phyloP scores from a whole-genome alignment of 352 stramenopile genomes.

The Globisporangium spinosum region DNA sequence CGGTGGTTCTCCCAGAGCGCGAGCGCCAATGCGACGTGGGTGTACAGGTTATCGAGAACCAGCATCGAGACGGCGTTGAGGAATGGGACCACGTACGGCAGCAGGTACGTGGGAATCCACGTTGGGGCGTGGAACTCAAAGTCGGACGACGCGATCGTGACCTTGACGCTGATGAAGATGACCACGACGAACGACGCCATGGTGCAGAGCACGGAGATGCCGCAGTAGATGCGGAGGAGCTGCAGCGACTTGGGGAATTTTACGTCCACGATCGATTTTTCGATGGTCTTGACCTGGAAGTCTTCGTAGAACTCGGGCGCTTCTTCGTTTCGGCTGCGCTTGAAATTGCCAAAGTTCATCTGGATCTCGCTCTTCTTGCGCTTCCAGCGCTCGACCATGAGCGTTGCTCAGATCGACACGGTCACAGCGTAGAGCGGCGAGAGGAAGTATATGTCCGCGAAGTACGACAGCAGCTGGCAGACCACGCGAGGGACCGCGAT shows the following conservation, averaged over 20 bases:
- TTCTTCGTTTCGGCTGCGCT: slow-evolving; percentile 51
- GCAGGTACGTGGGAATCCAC: slow-evolving; percentile 36
- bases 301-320: slow-evolving; percentile 60
- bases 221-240: slow-evolving; percentile 53
- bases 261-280: slow-evolving; percentile 43
- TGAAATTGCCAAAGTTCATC: slow-evolving; percentile 73
- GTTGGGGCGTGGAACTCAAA: slow-evolving; percentile 28
- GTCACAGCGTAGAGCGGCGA: slow-evolving; percentile 62
- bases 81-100: slow-evolving; percentile 54
- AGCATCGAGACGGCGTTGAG: slow-evolving; percentile 71
- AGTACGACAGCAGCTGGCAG: slow-evolving; percentile 48
- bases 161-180: slow-evolving; percentile 61
- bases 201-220: slow-evolving; percentile 45
- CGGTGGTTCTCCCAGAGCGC: slow-evolving; percentile 80
- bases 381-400: slow-evolving; percentile 89
- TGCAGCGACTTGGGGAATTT: slow-evolving; percentile 62
- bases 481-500: slow-evolving; percentile 44
- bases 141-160: slow-evolving; percentile 25
- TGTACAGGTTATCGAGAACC: slow-evolving; percentile 72
- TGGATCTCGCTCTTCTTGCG: slow-evolving; percentile 82
- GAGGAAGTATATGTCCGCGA: slow-evolving; percentile 27
- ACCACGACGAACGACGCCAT: slow-evolving; percentile 48
- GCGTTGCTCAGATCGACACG: slow-evolving; percentile 82
- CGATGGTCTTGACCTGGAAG: slow-evolving; percentile 54
- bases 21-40: slow-evolving; percentile 43